Base-by-base conservation (phyloP, 1,139 yeast species). In the Candida pseudocylindracea region DNA sequence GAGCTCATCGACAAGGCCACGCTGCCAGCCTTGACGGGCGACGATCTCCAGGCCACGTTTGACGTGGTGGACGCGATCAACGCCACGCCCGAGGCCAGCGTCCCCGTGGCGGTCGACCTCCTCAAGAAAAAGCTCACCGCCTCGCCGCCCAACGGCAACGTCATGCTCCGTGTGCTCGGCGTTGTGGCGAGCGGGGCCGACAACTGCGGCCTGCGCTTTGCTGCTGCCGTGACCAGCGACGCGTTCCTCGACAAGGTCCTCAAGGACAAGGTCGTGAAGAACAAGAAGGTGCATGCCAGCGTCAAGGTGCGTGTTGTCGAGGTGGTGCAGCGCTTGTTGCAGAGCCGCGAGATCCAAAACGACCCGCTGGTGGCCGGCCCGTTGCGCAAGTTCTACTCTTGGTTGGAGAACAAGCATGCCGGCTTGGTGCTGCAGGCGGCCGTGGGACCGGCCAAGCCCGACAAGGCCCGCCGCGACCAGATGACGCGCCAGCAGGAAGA, bases 31-130 rank as follows among this genome's bases (percentile, higher is more conserved):
- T 57, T 81, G 31, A 70, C 85, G 2, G 54, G 69, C 8, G 96
- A 85, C 46, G 80, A 88, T 53, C 85, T 93, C 91, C 78, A 72
- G 42, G 66, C 60, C 40, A 72, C 80, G 32, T 55, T 88, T 26
- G 88, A 74, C 38, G 92, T 76, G 1, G 83, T 94, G 43, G 95
- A 88, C 46, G 54, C 61, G 31, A 80, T 88, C 28, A 69, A 72
- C 36, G 59, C 62, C 5, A 73, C 75, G 42, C 91, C 94, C 0
- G 88, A 76, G 44, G 60, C 46, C 10, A 54, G 58, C 32, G 63
- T 76, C 20, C 59, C 57, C 36, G 56, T 58, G 29, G 73, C 80
- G 2, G 58, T 74, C 12, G 44, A 50, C 24, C 47, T 60, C 2
- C 52, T 83, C 13, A 58, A 63, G 32, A 50, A 57, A 13, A 60